Evolutionary conservation across 352 stramenopile species (phyloP).

Genomic region (Pythium dissimile): DNA sequence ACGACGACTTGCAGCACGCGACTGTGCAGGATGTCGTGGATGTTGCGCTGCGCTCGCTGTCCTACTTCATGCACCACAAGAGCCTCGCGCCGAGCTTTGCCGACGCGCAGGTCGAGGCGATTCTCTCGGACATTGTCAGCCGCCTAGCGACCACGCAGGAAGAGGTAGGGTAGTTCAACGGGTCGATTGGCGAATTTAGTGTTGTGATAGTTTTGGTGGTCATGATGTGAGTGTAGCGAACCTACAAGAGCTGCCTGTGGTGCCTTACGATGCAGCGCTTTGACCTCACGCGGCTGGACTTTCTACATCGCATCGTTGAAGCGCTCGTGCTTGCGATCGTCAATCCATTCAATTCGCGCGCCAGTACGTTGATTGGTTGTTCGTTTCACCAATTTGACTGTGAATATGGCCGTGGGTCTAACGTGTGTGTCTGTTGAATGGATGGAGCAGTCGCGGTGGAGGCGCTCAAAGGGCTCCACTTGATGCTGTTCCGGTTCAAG

Average conservation of each 20-base stretch:
- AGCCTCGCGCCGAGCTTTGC: slow-evolving; percentile 36
- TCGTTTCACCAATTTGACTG: too few relatives aligned
- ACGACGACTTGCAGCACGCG: slow-evolving; percentile 42
- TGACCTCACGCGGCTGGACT: slow-evolving; percentile 35
- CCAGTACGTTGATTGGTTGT: slow-evolving; percentile 41
- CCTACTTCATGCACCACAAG: slow-evolving; percentile 62
- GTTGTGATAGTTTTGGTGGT: neutral
- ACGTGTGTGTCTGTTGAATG: slow-evolving; percentile 9
- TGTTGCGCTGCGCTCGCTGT: slow-evolving; percentile 51
- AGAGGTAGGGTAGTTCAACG: slow-evolving; percentile 21
- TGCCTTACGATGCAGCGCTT: slow-evolving; percentile 64
- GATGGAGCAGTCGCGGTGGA: slow-evolving; percentile 46
- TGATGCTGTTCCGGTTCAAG: slow-evolving; percentile 51
- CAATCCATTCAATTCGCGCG: slow-evolving; percentile 67
- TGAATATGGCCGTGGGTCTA: neutral
- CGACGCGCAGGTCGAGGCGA: slow-evolving; percentile 32
- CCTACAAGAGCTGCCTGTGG: slow-evolving; percentile 72
- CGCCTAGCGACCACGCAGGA: slow-evolving; percentile 53
- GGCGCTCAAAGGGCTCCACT: slow-evolving; percentile 54
- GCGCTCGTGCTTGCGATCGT: slow-evolving; percentile 61
- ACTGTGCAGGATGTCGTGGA: slow-evolving; percentile 37
- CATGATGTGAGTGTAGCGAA: too few relatives aligned
- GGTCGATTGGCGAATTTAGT: neutral
- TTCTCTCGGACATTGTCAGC: slow-evolving; percentile 47
- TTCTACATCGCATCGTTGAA: slow-evolving; percentile 53